These are phyloP conservation scores for Paracorniculantispora psalliotae DNA, from an alignment of 2,329 filamentous ascomycete species.

Conservation along the genomic window DNA sequence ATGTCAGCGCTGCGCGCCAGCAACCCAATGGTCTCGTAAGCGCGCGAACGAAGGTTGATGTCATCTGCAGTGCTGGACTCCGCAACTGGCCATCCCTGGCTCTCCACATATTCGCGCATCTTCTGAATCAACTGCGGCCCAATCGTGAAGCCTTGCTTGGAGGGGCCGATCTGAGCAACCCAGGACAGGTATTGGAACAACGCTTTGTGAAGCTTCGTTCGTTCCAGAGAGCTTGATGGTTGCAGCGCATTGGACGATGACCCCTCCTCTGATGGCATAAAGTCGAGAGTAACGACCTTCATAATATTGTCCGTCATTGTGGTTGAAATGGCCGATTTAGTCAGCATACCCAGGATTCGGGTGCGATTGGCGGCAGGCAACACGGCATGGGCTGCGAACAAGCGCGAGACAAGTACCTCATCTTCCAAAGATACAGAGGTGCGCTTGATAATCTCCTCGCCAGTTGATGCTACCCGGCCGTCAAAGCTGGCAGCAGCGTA, in stretches of 20 bases:
- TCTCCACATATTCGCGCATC: slow-evolving; percentile 67
- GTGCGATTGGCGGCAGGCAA: slow-evolving; percentile 69
- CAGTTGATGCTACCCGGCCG: slow-evolving; percentile 74
- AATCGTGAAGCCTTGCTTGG: slow-evolving; percentile 55
- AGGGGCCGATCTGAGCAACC: slow-evolving; percentile 69
- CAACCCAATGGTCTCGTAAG: slow-evolving; percentile 87
- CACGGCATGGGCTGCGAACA: slow-evolving; percentile 72
- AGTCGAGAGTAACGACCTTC: slow-evolving; percentile 64
- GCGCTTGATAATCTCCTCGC: slow-evolving; percentile 83
- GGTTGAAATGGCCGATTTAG: slow-evolving; percentile 71
- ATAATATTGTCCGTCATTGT: slow-evolving; percentile 64
- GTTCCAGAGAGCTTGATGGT: slow-evolving; percentile 60
- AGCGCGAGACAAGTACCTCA: slow-evolving; percentile 50
- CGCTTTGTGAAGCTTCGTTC: slow-evolving; percentile 72
- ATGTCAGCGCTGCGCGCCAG: slow-evolving; percentile 62
- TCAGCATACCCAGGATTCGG: slow-evolving; percentile 69
- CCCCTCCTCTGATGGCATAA: slow-evolving; percentile 29
- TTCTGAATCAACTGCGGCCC: slow-evolving; percentile 63
- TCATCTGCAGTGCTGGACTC: slow-evolving; percentile 55
- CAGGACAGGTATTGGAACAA: slow-evolving; percentile 85
- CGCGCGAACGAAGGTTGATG: slow-evolving; percentile 66
- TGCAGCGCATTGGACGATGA: slow-evolving; percentile 19
- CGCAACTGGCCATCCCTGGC: slow-evolving; percentile 76
- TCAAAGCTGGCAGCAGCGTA: slow-evolving; percentile 81
- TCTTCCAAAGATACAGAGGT: slow-evolving; percentile 71